Evolutionary conservation across 2,329 filamentous ascomycete genomes (phyloP).

Genomic region (Sclerotinia borealis): DNA sequence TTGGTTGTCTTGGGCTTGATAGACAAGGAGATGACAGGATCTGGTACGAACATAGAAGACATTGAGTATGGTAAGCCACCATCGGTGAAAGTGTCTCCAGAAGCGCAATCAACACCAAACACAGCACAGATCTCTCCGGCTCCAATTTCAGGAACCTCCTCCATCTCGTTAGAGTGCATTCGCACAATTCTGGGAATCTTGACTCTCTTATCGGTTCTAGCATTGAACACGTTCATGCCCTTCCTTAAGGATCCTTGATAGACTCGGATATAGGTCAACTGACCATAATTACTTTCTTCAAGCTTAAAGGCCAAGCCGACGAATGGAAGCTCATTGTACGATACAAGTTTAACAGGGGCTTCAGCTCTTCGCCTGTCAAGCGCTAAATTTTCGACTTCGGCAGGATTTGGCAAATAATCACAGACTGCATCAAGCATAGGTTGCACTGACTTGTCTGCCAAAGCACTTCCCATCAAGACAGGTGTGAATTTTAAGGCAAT

Average conservation of each 20-base stretch:
- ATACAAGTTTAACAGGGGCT: constrained; percentile 76
- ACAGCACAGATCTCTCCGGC: constrained; percentile 98
- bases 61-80: constrained; percentile 88
- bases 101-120: constrained; percentile 96
- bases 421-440: constrained; percentile 95
- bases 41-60: constrained; percentile 96
- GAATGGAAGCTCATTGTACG: constrained; percentile 90
- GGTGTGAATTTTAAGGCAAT: constrained; percentile 84
- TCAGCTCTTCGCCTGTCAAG: constrained; percentile 78
- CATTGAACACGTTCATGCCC: constrained; percentile 87
- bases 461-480: constrained; percentile 91
- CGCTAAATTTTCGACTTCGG: constrained; percentile 82
- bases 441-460: constrained; percentile 92
- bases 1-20: constrained; percentile 94
- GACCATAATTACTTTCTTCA: constrained; percentile 97
- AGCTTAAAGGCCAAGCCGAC: constrained; percentile 97
- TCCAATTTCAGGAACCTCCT: constrained; percentile 86
- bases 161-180: constrained; percentile 99
- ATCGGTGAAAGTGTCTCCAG: constrained; percentile 96
- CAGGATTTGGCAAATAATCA: constrained; percentile 90
- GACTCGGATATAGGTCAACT: constrained; percentile 96
- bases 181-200: constrained; percentile 95
- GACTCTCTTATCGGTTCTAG: constrained; percentile 89
- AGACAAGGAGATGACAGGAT: constrained; percentile 95
- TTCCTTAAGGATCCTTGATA: constrained; percentile 91